Conservation (phyloP, 768 basidiomycete species). For the Xerocomus potaroensis region DNA sequence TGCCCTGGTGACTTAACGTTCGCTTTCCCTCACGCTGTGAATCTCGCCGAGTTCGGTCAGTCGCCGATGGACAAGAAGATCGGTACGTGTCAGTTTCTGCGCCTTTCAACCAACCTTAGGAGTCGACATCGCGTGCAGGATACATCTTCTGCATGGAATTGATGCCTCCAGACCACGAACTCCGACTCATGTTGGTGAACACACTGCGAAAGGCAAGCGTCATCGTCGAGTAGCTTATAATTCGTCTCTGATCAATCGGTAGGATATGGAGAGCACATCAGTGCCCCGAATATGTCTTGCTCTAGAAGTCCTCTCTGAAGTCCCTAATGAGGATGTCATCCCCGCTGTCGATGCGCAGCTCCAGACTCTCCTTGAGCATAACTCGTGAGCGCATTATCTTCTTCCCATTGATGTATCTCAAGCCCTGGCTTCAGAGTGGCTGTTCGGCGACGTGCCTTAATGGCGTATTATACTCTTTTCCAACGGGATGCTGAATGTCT, state of each 20-base stretch:
- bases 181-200: constrained; percentile 81
- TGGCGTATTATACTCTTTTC: constrained; percentile 54
- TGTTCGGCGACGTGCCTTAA: constrained; percentile 59
- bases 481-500: constrained; percentile 43
- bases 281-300: constrained; percentile 64
- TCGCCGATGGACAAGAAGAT: constrained; percentile 61
- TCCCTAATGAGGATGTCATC: constrained; percentile 61
- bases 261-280: constrained; percentile 69
- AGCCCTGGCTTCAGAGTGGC: constrained; percentile 38
- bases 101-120: neutral
- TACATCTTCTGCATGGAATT: constrained; percentile 75
- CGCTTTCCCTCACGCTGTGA: constrained; percentile 72
- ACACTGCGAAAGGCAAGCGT: constrained; percentile 69
- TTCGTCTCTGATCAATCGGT: constrained; percentile 1
- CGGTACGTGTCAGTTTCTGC: constrained; percentile 37
- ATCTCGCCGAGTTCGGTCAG: constrained; percentile 65
- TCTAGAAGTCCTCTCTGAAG: constrained; percentile 61
- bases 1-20: constrained; percentile 53
- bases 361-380: constrained; percentile 62
- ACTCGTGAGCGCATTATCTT: constrained; percentile 61
- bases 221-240: neutral
- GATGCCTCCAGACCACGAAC: constrained; percentile 64
- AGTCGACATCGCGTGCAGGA: constrained; percentile 39
- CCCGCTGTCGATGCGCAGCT: constrained; percentile 72
- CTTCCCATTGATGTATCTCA: constrained; percentile 1